Base-by-base conservation (phyloP, 805 yeast species). In the Metschnikowia dekortorum region DNA sequence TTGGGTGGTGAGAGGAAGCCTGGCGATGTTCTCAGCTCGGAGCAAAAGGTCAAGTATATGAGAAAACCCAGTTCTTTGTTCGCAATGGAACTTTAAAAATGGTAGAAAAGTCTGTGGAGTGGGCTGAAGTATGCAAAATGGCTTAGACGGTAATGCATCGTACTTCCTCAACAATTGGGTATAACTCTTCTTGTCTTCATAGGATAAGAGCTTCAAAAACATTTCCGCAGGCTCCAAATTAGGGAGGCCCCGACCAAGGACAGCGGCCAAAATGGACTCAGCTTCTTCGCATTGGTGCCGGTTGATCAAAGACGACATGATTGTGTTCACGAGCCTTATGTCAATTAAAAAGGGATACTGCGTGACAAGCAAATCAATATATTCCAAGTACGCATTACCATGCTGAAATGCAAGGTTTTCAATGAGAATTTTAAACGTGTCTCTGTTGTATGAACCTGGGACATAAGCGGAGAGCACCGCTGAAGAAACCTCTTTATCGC, bases 1-100 rank as follows among this genome's bases (percentile, higher is more conserved):
- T 32, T 65, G 60, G 8, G 69, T 65, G n/a, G 72, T 64, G 9
- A 66, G 48, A 1, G 75, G 75, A 9, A 70, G 46, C n/a, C 53
- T 53, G 41, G 56, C 61, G n/a, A 50, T 43, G 6, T 45, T 39
- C 29, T 63, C 65, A 56, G 63, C 60, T 18, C 54, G 46, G 18
- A 51, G 42, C 10, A 68, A 39, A 4, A 65, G 35, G 6, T 46
- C 38, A 10, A 41, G n/a, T 11, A 59, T 49, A 16, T 54, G 50
- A 11, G 48, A 47, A 31, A 61, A 57, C 11, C 51, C 31, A 1
- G 47, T 39, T 2, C 54, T 43, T 29, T 50, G 31, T 9, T 41
- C 36, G 46, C 63, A 55, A 51, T 56, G 55, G 34, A 53, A 28
- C 35, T 51, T 29, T 31, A 67, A 42, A 29, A 69, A 51, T 6